Base-by-base conservation (phyloP, 768 basidiomycete genomes). In the Mycena rosella region DNA sequence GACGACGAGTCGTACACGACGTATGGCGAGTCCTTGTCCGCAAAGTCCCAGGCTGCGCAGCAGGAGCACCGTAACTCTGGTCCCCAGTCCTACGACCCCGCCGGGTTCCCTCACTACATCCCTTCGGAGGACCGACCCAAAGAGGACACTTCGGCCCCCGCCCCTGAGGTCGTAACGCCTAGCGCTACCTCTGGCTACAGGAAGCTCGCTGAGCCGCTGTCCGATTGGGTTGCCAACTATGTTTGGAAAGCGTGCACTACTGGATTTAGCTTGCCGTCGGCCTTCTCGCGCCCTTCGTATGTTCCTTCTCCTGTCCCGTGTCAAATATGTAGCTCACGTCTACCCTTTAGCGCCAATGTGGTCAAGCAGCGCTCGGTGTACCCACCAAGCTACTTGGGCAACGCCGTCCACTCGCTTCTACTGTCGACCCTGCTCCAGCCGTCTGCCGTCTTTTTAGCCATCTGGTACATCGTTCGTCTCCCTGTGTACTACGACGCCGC, bases 171-270 rank as follows among this genome's bases (percentile, higher is more conserved):
- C 24, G 78, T 83, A 42, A 83, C 86, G 30, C 84, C 86, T 15
- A 83, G 82, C 70, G 85, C 90, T 42, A 85, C 86, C 14, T 72
- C 80, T 26, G 81, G 84, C 11, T 94, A 93, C 82, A 90, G 86
- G 82, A 91, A 88, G 73, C 83, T 94, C 13, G 87, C 91, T 0
- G 91, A 93, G 58, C 92, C 93, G 20, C 81, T 95, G 67, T 87
- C 93, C 5, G 90, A 91, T 63, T 95, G 93, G 93, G 80, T 94
- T 26, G 90, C 91, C 47, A 84, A 84, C 57, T 95, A 91, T 74
- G 88, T 93, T 18, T 95, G 93, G 93, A 93, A 91, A 76, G 88
- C 89, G 49, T 93, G 93, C 75, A 91, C 90, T 18, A 91, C 89
- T n/a, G 89, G 87, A 49, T 82, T 89, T 63, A 85, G 86, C 71